These are phyloP conservation scores for Claviceps arundinis DNA, from an alignment of 2,329 filamentous ascomycete genomes.

Conservation along the genomic window DNA sequence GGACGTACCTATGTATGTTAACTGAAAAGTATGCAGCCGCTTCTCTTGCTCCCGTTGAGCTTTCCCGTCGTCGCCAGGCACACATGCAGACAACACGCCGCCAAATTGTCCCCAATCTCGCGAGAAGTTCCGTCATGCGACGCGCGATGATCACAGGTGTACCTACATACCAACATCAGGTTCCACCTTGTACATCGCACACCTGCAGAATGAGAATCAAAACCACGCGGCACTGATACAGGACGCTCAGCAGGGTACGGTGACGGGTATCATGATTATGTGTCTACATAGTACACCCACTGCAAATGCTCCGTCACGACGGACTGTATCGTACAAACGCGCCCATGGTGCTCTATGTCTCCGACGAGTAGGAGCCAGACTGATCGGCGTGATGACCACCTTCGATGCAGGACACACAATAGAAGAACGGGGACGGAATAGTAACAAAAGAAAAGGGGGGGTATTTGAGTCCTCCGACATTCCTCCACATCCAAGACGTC, in stretches of 20 bases:
- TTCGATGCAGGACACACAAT: neutral
- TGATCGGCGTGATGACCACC: neutral
- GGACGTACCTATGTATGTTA: no score
- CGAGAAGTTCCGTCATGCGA: no score
- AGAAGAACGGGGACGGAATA: neutral
- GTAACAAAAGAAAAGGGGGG: constrained; percentile 3
- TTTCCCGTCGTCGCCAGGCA: no score
- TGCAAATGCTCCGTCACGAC: neutral
- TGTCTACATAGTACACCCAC: neutral
- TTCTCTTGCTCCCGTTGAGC: no score
- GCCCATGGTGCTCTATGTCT: neutral
- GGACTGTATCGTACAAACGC: neutral
- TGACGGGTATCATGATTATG: constrained; percentile 6
- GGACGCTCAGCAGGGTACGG: neutral
- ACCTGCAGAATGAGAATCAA: neutral
- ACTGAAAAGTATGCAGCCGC: no score
- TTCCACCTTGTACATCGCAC: no score
- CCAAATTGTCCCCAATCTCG: no score
- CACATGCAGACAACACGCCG: no score
- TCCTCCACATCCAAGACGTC: neutral
- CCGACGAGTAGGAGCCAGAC: no score
- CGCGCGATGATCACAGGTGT: no score
- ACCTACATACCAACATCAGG: no score
- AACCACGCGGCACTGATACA: neutral
- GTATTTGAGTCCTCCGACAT: neutral